A percentile compares a stretch with the other conserved stretches of the same genome.
These are phyloP conservation scores for Fusarium vanettenii DNA, from an alignment of 2,329 filamentous ascomycete species.

Conservation along the genomic window DNA sequence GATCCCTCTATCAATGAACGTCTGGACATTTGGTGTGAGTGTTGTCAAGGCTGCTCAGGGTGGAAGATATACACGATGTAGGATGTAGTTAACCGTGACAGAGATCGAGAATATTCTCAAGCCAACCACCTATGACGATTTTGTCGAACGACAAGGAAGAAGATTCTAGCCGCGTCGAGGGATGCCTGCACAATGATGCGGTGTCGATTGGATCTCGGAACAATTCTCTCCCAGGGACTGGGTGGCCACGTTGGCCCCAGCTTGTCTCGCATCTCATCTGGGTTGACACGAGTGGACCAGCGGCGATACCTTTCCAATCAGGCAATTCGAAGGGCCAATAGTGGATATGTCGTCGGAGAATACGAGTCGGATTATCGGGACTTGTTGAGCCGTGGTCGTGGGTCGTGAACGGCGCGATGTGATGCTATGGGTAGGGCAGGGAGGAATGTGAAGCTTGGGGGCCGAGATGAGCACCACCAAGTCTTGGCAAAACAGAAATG, in stretches of 20 bases:
- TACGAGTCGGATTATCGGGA: conserved; percentile 1
- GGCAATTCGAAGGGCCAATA: not conserved
- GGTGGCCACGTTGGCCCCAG: not conserved
- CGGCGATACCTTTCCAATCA: not conserved
- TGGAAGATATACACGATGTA: conserved; percentile 2
- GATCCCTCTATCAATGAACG: conserved; percentile 4
- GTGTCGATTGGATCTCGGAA: conserved; percentile 11
- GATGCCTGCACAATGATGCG: not conserved
- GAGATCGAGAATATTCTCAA: conserved; percentile 12
- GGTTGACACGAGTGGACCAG: not conserved
- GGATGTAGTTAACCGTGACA: conserved; percentile 9
- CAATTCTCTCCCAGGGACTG: not conserved
- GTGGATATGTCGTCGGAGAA: conserved; percentile 1
- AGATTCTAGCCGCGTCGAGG: not conserved
- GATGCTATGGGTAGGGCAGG: not conserved
- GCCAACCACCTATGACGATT: not conserved
- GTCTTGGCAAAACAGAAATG: not conserved
- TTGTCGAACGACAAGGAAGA: not conserved
- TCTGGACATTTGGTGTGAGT: not conserved
- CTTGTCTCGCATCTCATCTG: conserved; percentile 10
- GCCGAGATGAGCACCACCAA: not conserved
- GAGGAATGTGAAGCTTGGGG: conserved; percentile 1
- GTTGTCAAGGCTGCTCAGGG: conserved; percentile 21
- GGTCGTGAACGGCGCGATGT: not conserved
- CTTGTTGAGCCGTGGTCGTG: not conserved